Evolutionary conservation across 1,139 yeast genomes (phyloP).

Genomic region (Kluyveromyces sp.): DNA sequence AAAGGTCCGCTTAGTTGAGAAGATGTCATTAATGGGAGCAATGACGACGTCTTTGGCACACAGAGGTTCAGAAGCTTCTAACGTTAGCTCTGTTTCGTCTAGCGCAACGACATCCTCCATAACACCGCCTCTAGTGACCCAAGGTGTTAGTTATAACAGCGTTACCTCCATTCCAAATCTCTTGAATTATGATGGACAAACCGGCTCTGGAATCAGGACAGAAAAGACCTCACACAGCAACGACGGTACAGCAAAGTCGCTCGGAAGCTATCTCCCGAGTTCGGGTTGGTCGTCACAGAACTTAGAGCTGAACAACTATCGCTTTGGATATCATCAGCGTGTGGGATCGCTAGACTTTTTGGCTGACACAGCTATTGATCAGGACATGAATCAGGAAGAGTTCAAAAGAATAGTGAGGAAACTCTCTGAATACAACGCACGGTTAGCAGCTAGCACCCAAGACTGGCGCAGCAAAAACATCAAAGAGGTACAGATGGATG

Average conservation of each 20-base stretch:
- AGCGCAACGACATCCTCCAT: conserved; percentile 2
- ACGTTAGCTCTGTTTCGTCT: neutral
- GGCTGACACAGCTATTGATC: conserved; percentile 7
- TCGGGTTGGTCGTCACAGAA: neutral
- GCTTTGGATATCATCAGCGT: conserved; percentile 2
- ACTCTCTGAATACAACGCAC: neutral
- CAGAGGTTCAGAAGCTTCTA: neutral
- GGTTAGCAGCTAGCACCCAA: neutral
- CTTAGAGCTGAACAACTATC: neutral
- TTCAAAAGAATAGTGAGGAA: conserved; percentile 2
- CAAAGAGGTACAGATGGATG: conserved; percentile 1
- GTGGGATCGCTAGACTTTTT: conserved; percentile 5
- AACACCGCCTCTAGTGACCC: conserved; percentile 3
- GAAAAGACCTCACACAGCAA: neutral
- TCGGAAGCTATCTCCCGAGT: neutral
- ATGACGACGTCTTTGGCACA: conserved; percentile 5
- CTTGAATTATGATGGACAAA: conserved; percentile 7
- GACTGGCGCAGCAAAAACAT: conserved; percentile 1
- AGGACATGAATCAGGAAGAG: conserved; percentile 5
- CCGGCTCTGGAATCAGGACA: conserved; percentile 3
- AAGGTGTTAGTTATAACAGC: conserved; percentile 3
- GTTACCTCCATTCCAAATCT: conserved; percentile 8
- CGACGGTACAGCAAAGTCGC: neutral
- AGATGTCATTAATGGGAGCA: conserved; percentile 4
- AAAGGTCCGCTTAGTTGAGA: neutral